Evolutionary conservation across 768 basidiomycete species (phyloP).

Genomic region (Serendipita sp.): DNA sequence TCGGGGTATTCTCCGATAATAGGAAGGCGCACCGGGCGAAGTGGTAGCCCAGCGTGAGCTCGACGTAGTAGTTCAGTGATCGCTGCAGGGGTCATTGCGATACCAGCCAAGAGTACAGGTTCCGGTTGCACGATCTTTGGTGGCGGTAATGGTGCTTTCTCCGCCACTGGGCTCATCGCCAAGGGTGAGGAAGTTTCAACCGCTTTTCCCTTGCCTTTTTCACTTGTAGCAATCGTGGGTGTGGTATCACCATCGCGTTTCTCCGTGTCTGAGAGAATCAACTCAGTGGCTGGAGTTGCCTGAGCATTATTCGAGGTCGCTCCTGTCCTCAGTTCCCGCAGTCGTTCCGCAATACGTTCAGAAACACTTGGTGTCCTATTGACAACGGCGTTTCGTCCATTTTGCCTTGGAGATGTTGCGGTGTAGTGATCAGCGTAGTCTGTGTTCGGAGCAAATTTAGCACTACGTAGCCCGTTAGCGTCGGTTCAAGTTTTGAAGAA

Average conservation of each 20-base stretch:
- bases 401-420: constrained; percentile 58
- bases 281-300: constrained; percentile 14
- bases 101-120: constrained; percentile 59
- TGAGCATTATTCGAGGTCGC: constrained; percentile 24
- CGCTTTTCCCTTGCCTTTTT: constrained; percentile 71
- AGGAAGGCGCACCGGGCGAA: constrained; percentile 59
- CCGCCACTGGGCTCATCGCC: constrained; percentile 17
- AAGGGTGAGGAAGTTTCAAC: constrained; percentile 17
- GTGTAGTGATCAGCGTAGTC: constrained; percentile 47
- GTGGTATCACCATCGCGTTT: constrained; percentile 20
- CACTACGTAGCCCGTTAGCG: constrained; percentile 29
- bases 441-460: constrained; percentile 68
- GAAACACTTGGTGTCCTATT: constrained; percentile 64
- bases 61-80: constrained; percentile 54
- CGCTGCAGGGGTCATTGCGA: constrained; percentile 46
- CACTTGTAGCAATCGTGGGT: constrained; percentile 33
- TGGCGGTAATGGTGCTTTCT: constrained; percentile 23
- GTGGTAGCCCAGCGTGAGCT: constrained; percentile 54
- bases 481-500: not conserved
- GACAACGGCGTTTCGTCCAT: constrained; percentile 11
- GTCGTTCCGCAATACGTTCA: constrained; percentile 69
- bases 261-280: not conserved
- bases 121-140: constrained; percentile 24
- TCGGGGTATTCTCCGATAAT: constrained; percentile 72
- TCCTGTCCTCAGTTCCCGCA: constrained; percentile 56